Evolutionary conservation across 163 green algal species (phyloP).

Genomic region (Scenedesmus sp.): DNA sequence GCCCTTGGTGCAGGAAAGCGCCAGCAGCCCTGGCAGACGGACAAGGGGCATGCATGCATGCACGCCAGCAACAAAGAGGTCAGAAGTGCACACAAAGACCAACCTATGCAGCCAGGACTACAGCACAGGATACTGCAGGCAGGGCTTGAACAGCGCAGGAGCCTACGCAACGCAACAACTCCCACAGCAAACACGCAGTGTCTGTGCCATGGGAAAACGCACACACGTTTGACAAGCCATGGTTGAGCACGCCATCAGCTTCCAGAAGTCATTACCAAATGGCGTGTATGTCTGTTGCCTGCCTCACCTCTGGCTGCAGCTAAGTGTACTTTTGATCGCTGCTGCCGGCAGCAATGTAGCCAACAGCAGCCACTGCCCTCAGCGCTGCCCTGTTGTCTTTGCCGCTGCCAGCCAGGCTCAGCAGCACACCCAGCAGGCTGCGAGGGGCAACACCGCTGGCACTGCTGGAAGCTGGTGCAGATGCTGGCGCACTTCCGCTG

Average conservation of each 20-base stretch:
- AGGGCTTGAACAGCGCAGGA: too few relatives aligned
- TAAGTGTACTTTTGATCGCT: constrained; percentile 7
- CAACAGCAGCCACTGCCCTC: constrained; percentile 20
- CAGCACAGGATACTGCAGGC: too few relatives aligned
- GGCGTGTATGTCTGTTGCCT: too few relatives aligned
- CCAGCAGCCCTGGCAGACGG: neutral
- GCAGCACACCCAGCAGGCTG: constrained; percentile 65
- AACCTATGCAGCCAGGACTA: too few relatives aligned
- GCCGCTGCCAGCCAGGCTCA: constrained; percentile 62
- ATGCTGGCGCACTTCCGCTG: neutral
- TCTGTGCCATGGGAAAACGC: neutral
- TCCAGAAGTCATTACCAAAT: too few relatives aligned
- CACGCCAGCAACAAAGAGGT: neutral
- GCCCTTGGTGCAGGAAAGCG: constrained; percentile 8
- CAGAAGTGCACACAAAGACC: too few relatives aligned
- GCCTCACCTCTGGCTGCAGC: constrained; percentile 39
- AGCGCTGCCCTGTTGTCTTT: constrained; percentile 74
- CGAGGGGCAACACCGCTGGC: constrained; percentile 34
- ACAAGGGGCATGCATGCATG: neutral
- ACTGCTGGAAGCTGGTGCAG: neutral
- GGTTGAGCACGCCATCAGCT: too few relatives aligned
- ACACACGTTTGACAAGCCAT: neutral
- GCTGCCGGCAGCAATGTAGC: constrained; percentile 41
- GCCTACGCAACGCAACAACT: too few relatives aligned
- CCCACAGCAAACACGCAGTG: too few relatives aligned